phyloP scores from a whole-genome alignment of 768 basidiomycete genomes.

The Naganishia friedmannii region DNA sequence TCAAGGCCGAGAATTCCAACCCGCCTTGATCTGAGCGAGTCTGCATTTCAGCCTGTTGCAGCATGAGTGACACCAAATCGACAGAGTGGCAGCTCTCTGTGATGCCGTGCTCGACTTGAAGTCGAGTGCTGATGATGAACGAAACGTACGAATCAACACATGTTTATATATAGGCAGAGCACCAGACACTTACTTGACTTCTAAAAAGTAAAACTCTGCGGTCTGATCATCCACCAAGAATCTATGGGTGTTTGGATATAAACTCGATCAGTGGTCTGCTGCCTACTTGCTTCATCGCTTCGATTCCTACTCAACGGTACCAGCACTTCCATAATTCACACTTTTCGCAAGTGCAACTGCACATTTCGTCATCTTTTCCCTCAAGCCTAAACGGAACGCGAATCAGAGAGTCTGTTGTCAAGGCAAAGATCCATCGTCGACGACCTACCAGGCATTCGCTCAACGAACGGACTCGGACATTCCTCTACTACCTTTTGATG shows the following conservation, averaged over 20 bases:
- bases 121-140: slow-evolving; percentile 17
- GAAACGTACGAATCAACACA: not conserved
- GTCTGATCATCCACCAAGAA: slow-evolving; percentile 50
- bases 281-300: slow-evolving; percentile 51
- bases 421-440: not conserved
- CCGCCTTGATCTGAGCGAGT: slow-evolving; percentile 33
- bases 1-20: slow-evolving; percentile 19
- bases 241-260: not conserved
- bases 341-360: slow-evolving; percentile 58
- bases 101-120: slow-evolving; percentile 66
- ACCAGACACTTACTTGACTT: slow-evolving; percentile 59
- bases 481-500: slow-evolving; percentile 75
- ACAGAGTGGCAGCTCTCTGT: slow-evolving; percentile 62
- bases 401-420: not conserved
- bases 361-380: slow-evolving; percentile 58
- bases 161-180: too few species aligned
- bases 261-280: not conserved
- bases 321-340: slow-evolving; percentile 62
- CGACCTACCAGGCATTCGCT: slow-evolving; percentile 55
- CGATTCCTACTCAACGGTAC: slow-evolving; percentile 66
- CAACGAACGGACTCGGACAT: slow-evolving; percentile 63
- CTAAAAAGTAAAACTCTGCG: slow-evolving; percentile 64
- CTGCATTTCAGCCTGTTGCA: slow-evolving; percentile 56
- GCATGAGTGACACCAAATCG: slow-evolving; percentile 67
- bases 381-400: slow-evolving; percentile 52